Percentiles rank a stretch among this genome's conserved stretches.
phyloP scores from a whole-genome alignment of 805 yeast genomes.

The Wickerhamiella allomyrinae region DNA sequence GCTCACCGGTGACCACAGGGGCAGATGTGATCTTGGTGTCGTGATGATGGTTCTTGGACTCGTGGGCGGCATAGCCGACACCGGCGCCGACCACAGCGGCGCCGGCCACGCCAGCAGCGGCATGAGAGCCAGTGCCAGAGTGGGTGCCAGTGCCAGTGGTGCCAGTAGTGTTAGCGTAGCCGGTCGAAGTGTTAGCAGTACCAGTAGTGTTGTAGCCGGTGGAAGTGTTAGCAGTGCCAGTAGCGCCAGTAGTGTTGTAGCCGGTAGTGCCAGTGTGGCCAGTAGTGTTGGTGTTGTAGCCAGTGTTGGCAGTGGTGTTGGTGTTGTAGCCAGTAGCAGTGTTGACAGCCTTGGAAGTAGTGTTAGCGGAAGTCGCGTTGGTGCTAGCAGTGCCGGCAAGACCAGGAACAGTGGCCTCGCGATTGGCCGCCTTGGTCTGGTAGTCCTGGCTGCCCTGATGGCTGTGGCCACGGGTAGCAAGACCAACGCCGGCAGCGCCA shows the following conservation, averaged over 20 bases:
- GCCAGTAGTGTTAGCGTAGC: background rate
- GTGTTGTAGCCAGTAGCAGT: constrained; percentile 6
- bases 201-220: constrained; percentile 4
- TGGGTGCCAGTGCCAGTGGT: background rate
- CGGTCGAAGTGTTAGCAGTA: background rate
- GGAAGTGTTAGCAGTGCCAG: background rate
- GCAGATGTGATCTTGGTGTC: background rate
- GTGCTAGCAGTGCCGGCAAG: constrained; percentile 4
- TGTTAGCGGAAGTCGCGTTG: background rate
- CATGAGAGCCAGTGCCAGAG: background rate
- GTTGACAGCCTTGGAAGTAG: background rate
- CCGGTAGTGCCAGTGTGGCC: constrained; percentile 8
- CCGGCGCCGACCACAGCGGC: constrained; percentile 4
- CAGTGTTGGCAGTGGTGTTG: background rate
- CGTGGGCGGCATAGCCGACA: background rate
- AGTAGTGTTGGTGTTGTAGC: constrained; percentile 3
- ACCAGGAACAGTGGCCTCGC: constrained; percentile 8
- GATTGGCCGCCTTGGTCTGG: constrained; percentile 2
- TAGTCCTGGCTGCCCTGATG: background rate
- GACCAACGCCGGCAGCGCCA: constrained; percentile 4
- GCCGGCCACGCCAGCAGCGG: background rate
- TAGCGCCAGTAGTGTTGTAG: constrained; percentile 1
- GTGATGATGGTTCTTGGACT: background rate
- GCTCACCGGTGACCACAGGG: constrained; percentile 2
- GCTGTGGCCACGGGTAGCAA: constrained; percentile 2